A percentile compares a stretch with the other conserved stretches of the same genome.
Evolutionary conservation across 2,329 filamentous ascomycete species (phyloP).

Genomic region (Hortaea sp.): DNA sequence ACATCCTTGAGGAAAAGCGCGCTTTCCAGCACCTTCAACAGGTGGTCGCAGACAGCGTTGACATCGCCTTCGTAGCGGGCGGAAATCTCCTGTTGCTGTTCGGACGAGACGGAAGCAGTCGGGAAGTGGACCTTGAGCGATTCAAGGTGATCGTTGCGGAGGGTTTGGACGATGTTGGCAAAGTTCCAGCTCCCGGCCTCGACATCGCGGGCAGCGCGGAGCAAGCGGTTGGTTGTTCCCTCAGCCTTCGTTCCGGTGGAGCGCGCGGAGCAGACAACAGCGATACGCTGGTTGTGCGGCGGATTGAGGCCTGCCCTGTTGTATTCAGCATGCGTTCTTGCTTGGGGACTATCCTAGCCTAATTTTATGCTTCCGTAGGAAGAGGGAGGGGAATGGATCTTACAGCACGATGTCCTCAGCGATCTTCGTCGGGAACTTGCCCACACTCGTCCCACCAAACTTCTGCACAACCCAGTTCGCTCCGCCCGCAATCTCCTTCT

Average conservation of each 20-base stretch:
- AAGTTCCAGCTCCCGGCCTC: constrained; percentile 41
- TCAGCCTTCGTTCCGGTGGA: constrained; percentile 91
- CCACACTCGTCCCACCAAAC: constrained; percentile 89
- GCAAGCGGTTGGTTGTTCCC: constrained; percentile 77
- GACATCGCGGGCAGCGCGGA: constrained; percentile 39
- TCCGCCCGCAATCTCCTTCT: constrained; percentile 40
- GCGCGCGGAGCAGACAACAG: constrained; percentile 89
- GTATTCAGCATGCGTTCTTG: constrained; percentile 13
- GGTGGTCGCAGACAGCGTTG: constrained; percentile 66
- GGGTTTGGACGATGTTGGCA: constrained; percentile 64
- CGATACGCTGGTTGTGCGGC: constrained; percentile 55
- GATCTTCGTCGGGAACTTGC: constrained; percentile 67
- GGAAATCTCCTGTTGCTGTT: constrained; percentile 26
- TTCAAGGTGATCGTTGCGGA: constrained; percentile 70
- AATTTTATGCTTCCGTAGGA: background rate
- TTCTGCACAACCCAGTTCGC: constrained; percentile 78
- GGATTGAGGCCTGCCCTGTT: constrained; percentile 40
- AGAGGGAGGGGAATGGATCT: constrained; percentile 6
- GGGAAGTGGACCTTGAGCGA: constrained; percentile 35
- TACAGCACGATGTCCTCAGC: constrained; percentile 52
- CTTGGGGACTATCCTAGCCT: background rate
- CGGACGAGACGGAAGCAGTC: background rate
- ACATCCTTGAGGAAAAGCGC: constrained; percentile 48
- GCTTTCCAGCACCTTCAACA: constrained; percentile 63
- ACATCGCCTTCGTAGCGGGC: constrained; percentile 56